Base-by-base conservation (phyloP, 148 eudicot species). In the Chenopodium album region DNA sequence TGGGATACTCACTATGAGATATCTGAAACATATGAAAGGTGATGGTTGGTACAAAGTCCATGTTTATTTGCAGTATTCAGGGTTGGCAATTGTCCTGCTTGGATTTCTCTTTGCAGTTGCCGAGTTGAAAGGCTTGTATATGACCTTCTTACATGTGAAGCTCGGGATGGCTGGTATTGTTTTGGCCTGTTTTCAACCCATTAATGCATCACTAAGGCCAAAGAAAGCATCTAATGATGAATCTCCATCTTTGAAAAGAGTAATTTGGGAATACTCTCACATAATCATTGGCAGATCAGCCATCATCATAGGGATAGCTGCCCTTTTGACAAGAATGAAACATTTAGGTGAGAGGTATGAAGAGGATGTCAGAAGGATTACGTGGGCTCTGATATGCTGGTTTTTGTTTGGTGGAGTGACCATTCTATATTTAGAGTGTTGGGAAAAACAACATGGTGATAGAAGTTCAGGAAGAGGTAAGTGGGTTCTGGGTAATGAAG, bases 21-120 rank as follows among this genome's bases (percentile, higher is more conserved):
- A 95, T 88, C 65, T 95, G 41, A 95, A 92, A 76, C 94, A 87
- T 20, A 81, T 95, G 32, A 93, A 93, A 80, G 98, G 92, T 37
- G 94, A 95, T 83, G 87, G 90, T 41, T 95, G 98, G 98, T 95
- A 74, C 84, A 81, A 88, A 79, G 85, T 92, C 83, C 98, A 95
- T 73, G 94, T 91, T n/a, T 90, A 95, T 81, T 82, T 93, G 85
- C 98, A 95, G 68, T 95, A 93, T 71, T 95, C 98, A 3, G 98
- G 98, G 54, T 84, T 95, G 82, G 86, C 87, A 50, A 93, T 95
- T 56, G 87, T 91, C 47, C 82, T 93, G 48, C 93, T 95, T 48
- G 98, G 98, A 20, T 92, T 95, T 85, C 93, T 95, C 60, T 95
- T 95, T 82, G 98, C 98, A 64, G 94, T 92, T 22, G 97, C 98